phyloP scores from a whole-genome alignment of 2,329 filamentous ascomycete genomes.

The Alternaria sp. region DNA sequence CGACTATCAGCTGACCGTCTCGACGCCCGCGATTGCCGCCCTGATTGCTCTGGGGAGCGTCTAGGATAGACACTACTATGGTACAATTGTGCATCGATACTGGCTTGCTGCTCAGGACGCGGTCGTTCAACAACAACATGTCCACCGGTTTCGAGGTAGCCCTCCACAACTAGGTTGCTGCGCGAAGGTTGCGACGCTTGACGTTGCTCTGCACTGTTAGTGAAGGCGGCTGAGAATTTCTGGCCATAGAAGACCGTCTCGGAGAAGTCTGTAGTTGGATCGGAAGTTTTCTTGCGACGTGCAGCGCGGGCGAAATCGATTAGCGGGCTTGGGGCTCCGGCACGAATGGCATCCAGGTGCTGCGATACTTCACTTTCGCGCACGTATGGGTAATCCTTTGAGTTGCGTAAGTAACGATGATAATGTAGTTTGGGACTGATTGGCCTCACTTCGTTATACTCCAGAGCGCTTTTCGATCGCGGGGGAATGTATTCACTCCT shows the following conservation, averaged over 20 bases:
- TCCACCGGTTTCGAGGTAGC: background rate
- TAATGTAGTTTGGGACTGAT: constrained; percentile 30
- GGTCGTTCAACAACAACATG: background rate
- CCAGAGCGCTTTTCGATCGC: background rate
- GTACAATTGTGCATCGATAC: background rate
- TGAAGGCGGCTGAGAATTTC: background rate
- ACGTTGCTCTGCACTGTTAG: background rate
- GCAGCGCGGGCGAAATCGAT: background rate
- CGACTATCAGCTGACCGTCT: background rate
- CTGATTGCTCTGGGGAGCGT: background rate
- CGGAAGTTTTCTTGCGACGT: background rate
- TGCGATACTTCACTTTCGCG: constrained; percentile 23
- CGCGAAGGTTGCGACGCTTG: background rate
- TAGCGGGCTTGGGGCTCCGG: constrained; percentile 20
- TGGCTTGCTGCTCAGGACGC: background rate
- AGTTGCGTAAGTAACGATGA: constrained; percentile 19
- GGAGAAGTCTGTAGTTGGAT: constrained; percentile 12
- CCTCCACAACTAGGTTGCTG: background rate
- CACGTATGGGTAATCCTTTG: constrained; percentile 30
- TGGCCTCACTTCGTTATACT: background rate
- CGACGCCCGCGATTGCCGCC: background rate
- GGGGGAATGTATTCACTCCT: background rate
- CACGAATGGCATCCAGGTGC: constrained; percentile 22
- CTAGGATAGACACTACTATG: background rate
- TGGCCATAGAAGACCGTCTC: constrained; percentile 14